Conservation (phyloP, 495 filamentous ascomycete species). For the Echria macrotheca region DNA sequence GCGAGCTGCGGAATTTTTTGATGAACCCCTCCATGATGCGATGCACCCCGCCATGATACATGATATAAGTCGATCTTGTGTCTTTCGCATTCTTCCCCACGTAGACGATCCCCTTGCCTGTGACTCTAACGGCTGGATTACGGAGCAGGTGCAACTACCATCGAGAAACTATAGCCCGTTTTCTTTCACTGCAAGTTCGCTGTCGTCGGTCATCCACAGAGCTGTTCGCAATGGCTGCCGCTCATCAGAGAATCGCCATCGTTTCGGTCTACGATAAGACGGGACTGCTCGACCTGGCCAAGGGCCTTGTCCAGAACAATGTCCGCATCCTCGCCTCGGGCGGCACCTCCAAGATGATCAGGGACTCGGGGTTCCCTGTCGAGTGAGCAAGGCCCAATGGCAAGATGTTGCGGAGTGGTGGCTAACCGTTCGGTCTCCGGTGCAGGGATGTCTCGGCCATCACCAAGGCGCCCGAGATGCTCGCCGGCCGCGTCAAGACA, state of each 20-base stretch:
- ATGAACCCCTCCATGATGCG: constrained; percentile 3
- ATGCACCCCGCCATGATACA: background rate
- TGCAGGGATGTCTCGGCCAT: constrained; percentile 92
- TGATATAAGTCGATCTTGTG: background rate
- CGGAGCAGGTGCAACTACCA: too few species aligned
- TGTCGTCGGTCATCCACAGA: constrained; percentile 10
- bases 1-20: background rate
- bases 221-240: constrained; percentile 28
- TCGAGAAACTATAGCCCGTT: too few species aligned
- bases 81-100: too few species aligned
- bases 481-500: constrained; percentile 93
- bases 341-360: constrained; percentile 88
- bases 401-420: too few species aligned
- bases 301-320: constrained; percentile 85
- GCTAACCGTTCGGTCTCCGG: background rate
- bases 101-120: too few species aligned
- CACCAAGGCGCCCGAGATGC: constrained; percentile 97
- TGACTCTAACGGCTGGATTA: too few species aligned
- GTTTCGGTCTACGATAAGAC: constrained; percentile 99
- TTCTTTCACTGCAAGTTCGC: too few species aligned
- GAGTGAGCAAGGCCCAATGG: constrained; percentile 77
- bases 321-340: constrained; percentile 90
- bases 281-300: constrained; percentile 89
- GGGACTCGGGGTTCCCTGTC: constrained; percentile 89
- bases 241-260: constrained; percentile 61